Percentiles rank a stretch among this genome's conserved stretches.
These are phyloP conservation scores for Myochromella boudieri DNA, from an alignment of 768 basidiomycete species.

Conservation along the genomic window DNA sequence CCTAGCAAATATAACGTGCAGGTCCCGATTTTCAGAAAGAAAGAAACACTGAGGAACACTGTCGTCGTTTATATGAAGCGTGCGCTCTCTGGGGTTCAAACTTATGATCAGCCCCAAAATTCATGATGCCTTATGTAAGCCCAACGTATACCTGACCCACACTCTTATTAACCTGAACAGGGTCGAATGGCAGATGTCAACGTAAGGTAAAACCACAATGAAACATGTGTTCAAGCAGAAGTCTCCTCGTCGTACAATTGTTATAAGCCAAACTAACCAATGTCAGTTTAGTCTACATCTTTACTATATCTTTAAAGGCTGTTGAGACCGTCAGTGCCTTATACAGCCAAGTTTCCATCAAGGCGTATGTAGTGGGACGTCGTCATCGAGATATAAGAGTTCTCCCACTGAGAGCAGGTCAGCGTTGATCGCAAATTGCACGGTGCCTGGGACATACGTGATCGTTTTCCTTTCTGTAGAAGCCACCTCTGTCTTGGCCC, in stretches of 20 bases:
- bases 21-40: slow-evolving; percentile 8
- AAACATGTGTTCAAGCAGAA: too few species aligned
- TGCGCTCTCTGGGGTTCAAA: slow-evolving; percentile 36
- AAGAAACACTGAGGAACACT: slow-evolving; percentile 13
- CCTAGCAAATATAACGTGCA: slow-evolving; percentile 13
- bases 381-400: slow-evolving; percentile 57
- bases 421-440: slow-evolving; percentile 1
- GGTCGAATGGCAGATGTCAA: too few species aligned
- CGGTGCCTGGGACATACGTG: slow-evolving; percentile 50
- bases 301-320: too few species aligned
- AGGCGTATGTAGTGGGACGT: too few species aligned
- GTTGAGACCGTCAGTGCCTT: too few species aligned
- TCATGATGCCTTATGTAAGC: slow-evolving; percentile 28
- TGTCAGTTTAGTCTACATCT: too few species aligned
- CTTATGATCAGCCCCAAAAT: slow-evolving; percentile 46
- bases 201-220: too few species aligned
- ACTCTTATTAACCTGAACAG: too few species aligned
- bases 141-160: not conserved
- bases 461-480: slow-evolving; percentile 88
- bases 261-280: too few species aligned
- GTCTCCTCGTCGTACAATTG: too few species aligned
- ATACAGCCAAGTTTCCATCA: too few species aligned
- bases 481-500: slow-evolving; percentile 91
- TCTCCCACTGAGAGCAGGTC: slow-evolving; percentile 41
- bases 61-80: slow-evolving; percentile 23